Evolutionary conservation across 495 filamentous ascomycete species (phyloP), one percentile per base, ranked within the genome.

Genomic region (Penicillium cosmopolitanum): DNA sequence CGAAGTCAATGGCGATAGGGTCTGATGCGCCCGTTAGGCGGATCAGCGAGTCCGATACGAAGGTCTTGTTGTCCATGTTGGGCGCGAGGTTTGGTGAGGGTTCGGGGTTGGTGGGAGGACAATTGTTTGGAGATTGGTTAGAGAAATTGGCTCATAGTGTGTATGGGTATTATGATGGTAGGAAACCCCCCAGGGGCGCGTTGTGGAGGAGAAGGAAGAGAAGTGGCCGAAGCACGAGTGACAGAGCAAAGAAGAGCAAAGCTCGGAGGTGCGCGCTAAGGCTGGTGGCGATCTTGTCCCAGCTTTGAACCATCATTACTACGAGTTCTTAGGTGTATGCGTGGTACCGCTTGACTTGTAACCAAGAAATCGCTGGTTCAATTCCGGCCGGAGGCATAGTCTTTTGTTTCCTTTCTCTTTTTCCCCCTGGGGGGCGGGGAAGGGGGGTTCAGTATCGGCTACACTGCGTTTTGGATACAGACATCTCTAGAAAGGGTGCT

Each of bases 1-100:
- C 77, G 57, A 87, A 88, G 70, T 88, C 85, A 44, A 88, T 68
- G 48, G 85, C 76, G 19, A 84, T 87, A 16, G 82, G 72, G 54
- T 87, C 85, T 40, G 84, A 85, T 36, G 79, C 85, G 62, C 84
- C 84, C 50, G 84, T 81, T 19, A 88, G 74, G 36, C 75, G 78
- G 52, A 79, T 70, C 51, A 80, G 75, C 21, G 74, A 74, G 51
- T 80, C 76, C 15, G 78, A 80, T n/a, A 80, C 69, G 53, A 79
- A 80, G 7, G 71, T 74, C 52, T 74, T 73, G 58, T 75, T 67
- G 33, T 78, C 75, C 78, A 80, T 80, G 15, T 46, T 71, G 58
- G 13, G 48, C 15, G 56, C 40, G 36, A 18, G 35, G 16, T 42
- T 42, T 48, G 19, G 8, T 5, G 16, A 44, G 19, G 18, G 38